These are phyloP conservation scores for Phycomyces nitens DNA, from an alignment of 192 early-diverging fungal species.

Conservation along the genomic window DNA sequence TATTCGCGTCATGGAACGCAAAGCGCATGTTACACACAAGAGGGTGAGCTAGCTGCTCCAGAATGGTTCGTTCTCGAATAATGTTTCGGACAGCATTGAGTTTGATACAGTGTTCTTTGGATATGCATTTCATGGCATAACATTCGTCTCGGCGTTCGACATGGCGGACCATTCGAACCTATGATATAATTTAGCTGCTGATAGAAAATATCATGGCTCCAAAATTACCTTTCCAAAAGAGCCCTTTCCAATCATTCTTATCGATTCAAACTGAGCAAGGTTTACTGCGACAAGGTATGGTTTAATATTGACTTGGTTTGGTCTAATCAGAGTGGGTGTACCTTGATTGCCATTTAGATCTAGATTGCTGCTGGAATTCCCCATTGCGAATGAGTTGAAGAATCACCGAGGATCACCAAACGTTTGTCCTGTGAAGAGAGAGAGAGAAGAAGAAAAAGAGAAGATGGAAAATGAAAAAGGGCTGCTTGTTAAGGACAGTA, in stretches of 20 bases:
- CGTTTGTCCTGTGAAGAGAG: neutral
- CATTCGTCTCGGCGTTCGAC: constrained; percentile 57
- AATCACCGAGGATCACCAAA: neutral
- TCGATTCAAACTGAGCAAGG: constrained; percentile 70
- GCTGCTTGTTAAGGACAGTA: neutral
- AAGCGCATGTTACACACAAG: constrained; percentile 75
- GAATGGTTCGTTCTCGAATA: constrained; percentile 68
- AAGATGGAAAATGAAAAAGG: neutral
- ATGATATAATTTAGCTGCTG: constrained; percentile 1
- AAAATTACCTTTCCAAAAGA: constrained; percentile 80
- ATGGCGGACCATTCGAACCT: constrained; percentile 83
- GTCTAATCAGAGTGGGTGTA: no score
- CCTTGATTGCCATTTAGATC: no score
- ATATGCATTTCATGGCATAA: constrained; percentile 86
- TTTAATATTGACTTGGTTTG: no score
- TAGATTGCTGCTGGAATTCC: neutral
- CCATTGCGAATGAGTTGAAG: neutral
- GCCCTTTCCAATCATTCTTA: constrained; percentile 76
- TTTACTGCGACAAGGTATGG: constrained; percentile 51
- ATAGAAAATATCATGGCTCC: neutral
- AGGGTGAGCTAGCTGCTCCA: constrained; percentile 75
- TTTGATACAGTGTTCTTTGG: constrained; percentile 81
- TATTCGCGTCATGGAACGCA: constrained; percentile 87
- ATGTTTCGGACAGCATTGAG: constrained; percentile 82
- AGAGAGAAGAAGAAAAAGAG: constrained; percentile 3